These are phyloP conservation scores for Tetrahymena thermophila DNA, from an alignment of 73 alveolate species.

Conservation along the genomic window DNA sequence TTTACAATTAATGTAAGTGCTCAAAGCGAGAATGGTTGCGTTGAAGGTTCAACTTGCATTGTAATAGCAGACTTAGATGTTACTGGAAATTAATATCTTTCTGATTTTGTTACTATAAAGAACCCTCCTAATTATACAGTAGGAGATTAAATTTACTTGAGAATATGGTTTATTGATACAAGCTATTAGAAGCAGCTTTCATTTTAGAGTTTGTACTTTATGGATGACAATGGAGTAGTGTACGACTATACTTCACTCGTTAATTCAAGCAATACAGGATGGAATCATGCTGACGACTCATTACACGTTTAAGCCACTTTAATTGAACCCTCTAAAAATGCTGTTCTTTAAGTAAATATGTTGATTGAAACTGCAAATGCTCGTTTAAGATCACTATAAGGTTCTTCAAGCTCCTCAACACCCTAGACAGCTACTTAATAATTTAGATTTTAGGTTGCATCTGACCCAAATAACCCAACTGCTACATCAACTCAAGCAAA, in stretches of 20 bases:
- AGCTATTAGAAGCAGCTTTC: not conserved
- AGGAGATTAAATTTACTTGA: not conserved
- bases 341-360: not conserved
- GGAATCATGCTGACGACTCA: not conserved
- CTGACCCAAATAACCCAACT: no score
- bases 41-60: not conserved
- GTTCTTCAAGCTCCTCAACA: not conserved
- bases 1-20: not conserved
- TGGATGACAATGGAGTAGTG: not conserved
- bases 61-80: not conserved
- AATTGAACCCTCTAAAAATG: not conserved
- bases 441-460: not conserved
- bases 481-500: no score
- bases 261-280: not conserved
- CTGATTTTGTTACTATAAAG: not conserved
- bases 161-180: not conserved
- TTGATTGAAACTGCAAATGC: not conserved
- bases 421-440: not conserved
- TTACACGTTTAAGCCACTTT: not conserved
- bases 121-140: not conserved
- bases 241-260: not conserved
- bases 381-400: not conserved
- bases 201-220: not conserved
- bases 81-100: not conserved
- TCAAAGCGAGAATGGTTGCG: not conserved